Base-by-base conservation (phyloP, 2,329 filamentous ascomycete genomes). In the Talaromyces amestolkiae region DNA sequence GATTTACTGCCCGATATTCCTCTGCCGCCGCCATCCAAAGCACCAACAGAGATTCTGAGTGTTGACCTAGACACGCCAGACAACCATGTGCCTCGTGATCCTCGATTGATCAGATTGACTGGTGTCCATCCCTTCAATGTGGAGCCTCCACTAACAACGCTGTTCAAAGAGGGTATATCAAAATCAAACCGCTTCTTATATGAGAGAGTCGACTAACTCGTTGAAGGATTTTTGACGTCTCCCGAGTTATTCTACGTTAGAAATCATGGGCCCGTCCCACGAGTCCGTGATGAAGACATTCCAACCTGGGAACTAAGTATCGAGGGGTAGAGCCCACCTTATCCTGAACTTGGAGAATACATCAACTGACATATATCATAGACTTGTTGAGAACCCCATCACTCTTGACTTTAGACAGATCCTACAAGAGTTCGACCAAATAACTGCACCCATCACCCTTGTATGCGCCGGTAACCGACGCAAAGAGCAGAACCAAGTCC, bases 111-210 rank as follows among this genome's bases (percentile, higher is more conserved):
- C 69, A 86, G 93, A 60, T 82, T 97, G 15, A 97, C 93, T 11
- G 93, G 93, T 27, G 85, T 91, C 6, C 93, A 97, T 76, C 93
- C 93, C 0, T 96, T 96, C 82, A 97, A 97, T 71, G 89, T 91
- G 58, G 93, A 97, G 78, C 86, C 93, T 10, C 93, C 93, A 0
- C 79, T 97, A 9, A 91, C 87, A 63, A 87, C 88, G 17, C 81
- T 97, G 0, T 97, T 88, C 77, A 85, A 94, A 65, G 83, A 88
- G 73, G 79, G 75, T 77, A 70, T 24, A 47, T 31, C 39, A 33
- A 17, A 33, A 39, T 35, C 17, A 9, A 19, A n/a, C 11, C 6
- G 11, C 7, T 17, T 43, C 11, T 33, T 19, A 24, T 27, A 19
- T 41, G 31, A 27, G 15, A 27, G 1, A 31, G 3, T 15, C 22